Base-by-base conservation (phyloP, 805 yeast genomes). In the Suhomyces vadensis region DNA sequence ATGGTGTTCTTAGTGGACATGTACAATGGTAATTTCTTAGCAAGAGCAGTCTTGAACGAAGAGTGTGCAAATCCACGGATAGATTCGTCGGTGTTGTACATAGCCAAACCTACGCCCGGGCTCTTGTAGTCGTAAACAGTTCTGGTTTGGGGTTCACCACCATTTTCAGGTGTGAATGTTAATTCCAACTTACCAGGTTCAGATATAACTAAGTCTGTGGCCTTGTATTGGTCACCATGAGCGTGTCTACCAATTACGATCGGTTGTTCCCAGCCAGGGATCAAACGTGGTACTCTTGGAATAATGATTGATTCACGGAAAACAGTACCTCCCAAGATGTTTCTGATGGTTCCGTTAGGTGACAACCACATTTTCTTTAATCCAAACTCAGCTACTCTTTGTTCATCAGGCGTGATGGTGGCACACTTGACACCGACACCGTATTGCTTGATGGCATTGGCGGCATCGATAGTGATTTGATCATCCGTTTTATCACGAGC, bases 361-460 rank as follows among this genome's bases (percentile, higher is more conserved):
- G 92, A 85, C 41, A 81, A 74, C 91, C 92, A 86, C 94, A 86
- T 86, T 60, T 86, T 79, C 59, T 82, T 82, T 63, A 86, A 73
- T 38, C 71, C 68, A 54, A 85, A 86, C 65, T 86, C 94, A 58
- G 81, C 71, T 37, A 86, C 92, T 64, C 94, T 75, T 20, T 78
- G 81, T 63, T 86, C 92, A 63, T 86, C 92, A 2, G 92, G 94
- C 1, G 92, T 86, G 55, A 86, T 86, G 13, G 92, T 86, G 39
- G 94, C 92, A 75, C 92, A 86, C 64, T 86, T 86, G 54, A 86
- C 75, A 59, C 90, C 92, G 19, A 86, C 92, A 49, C 90, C 91
- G 53, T 81, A 82, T 63, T 85, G 61, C 59, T 76, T 75, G 53
- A 83, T 85, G 23, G 91, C 92, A 49, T 82, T 73, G 16, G 92